Evolutionary conservation across 306 rosid genomes (phyloP).

Genomic region (Mucuna pruriens): DNA sequence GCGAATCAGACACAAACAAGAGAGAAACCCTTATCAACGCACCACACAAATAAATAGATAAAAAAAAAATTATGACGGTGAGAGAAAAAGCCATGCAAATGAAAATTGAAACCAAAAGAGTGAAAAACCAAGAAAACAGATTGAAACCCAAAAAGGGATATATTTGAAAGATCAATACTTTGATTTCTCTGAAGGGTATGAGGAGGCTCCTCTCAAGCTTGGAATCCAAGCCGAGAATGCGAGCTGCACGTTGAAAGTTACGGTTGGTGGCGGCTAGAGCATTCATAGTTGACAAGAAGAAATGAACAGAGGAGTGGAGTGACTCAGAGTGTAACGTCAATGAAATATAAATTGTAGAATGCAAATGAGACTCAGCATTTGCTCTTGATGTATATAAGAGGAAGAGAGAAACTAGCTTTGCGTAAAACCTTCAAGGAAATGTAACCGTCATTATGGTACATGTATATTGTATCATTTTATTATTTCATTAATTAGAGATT

Average conservation of each 20-base stretch:
- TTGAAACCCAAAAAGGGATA: not conserved
- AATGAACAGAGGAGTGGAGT: constrained; percentile 10
- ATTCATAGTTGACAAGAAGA: constrained; percentile 52
- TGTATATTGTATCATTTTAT: not conserved
- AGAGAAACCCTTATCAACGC: not conserved
- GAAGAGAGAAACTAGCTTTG: not conserved
- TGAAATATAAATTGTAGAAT: not conserved
- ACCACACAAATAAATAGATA: not conserved
- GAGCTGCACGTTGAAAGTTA: constrained; percentile 68
- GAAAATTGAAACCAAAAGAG: not conserved
- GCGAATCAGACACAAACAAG: constrained; percentile 8
- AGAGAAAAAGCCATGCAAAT: constrained; percentile 13
- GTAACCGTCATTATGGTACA: not conserved
- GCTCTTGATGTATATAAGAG: not conserved
- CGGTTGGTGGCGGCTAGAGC: constrained; percentile 77
- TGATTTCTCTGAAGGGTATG: constrained; percentile 77
- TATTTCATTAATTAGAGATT: not conserved
- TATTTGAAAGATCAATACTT: constrained; percentile 33
- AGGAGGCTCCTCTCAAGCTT: constrained; percentile 78
- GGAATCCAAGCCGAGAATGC: constrained; percentile 73
- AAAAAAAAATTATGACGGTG: not conserved
- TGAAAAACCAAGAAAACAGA: not conserved
- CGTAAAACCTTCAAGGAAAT: not conserved
- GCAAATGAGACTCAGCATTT: not conserved
- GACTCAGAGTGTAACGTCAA: not conserved